phyloP scores from a whole-genome alignment of 2,329 filamentous ascomycete species.

The Chalaropsis ovoidea region DNA sequence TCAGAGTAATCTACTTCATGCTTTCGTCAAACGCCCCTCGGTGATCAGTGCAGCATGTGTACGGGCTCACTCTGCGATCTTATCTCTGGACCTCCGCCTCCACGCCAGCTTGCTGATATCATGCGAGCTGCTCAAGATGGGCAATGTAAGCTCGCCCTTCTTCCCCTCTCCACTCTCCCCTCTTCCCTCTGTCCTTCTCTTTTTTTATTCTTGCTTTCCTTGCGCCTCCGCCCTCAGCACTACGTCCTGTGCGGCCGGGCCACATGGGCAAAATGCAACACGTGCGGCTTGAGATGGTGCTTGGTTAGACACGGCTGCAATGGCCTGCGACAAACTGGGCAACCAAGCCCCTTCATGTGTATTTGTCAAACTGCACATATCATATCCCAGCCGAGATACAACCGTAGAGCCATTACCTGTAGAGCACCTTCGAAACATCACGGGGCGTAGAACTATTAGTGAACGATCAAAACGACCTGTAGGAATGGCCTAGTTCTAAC shows the following conservation, averaged over 20 bases:
- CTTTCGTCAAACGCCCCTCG: neutral
- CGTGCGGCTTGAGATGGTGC: neutral
- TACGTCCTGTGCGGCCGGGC: conserved; percentile 2
- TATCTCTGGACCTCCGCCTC: neutral
- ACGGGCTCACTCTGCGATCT: neutral
- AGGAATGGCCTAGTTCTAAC: neutral
- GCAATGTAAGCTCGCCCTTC: neutral
- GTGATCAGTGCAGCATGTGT: neutral
- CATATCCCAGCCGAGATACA: too few species aligned
- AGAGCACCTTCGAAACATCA: too few species aligned
- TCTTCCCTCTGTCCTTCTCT: neutral
- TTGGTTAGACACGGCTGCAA: neutral
- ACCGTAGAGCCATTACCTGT: too few species aligned
- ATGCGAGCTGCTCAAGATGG: conserved; percentile 1
- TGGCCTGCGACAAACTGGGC: neutral
- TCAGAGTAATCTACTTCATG: conserved; percentile 3
- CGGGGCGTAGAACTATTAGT: neutral
- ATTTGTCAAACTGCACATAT: too few species aligned
- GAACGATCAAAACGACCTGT: neutral
- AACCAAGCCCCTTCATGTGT: neutral
- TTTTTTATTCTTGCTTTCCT: neutral
- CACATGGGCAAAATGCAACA: conserved; percentile 3
- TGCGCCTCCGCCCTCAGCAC: neutral
- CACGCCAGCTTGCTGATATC: neutral
- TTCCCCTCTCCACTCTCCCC: neutral